Base-by-base conservation (phyloP, 1,139 yeast genomes). In the Eremothecium coryli region DNA sequence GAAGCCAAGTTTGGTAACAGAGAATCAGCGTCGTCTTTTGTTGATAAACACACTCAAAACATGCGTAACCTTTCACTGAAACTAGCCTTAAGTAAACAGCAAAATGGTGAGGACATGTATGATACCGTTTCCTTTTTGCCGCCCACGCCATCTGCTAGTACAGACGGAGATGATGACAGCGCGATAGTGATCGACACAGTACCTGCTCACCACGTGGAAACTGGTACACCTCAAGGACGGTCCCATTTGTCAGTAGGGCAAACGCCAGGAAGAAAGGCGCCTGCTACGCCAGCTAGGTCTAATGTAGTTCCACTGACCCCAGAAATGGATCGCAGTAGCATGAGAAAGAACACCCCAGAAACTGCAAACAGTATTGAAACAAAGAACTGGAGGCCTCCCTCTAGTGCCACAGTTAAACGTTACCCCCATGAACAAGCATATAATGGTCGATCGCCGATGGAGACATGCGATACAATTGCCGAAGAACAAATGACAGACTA, bases 1-100 rank as follows among this genome's bases (percentile, higher is more conserved):
- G 24, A 28, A 13, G 29, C 38, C 10, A 15, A 33, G 7, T 23
- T 33, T 4, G 23, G 23, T 14, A 18, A 33, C 11, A 18, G 24
- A 11, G 13, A 29, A 5, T 16, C 14, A 3, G 22, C 9, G n/a
- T n/a, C 30, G n/a, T 25, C 31, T 10, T 31, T 34, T 16, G 25
- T 7, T 13, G 31, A 28, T 23, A 36, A 12, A 13, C 36, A 31
- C 29, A 31, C 31, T 8, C 33, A 41, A 23, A 37, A 24, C 16
- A 32, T 33, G 27, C 41, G 33, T 9, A 27, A 9, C 22, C 22
- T 27, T 10, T 27, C 30, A 9, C 17, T 22, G 13, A 27, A 27
- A 22, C 7, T 27, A 15, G 10, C 30, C 4, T 22, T 20, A 11
- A 17, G 14, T 17, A 16, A 14, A 6, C 13, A 12, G 16, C 28